Percentiles rank a stretch among this genome's conserved stretches.
Conservation (phyloP, 23 red algal species). For the Gracilariopsis chorda region DNA sequence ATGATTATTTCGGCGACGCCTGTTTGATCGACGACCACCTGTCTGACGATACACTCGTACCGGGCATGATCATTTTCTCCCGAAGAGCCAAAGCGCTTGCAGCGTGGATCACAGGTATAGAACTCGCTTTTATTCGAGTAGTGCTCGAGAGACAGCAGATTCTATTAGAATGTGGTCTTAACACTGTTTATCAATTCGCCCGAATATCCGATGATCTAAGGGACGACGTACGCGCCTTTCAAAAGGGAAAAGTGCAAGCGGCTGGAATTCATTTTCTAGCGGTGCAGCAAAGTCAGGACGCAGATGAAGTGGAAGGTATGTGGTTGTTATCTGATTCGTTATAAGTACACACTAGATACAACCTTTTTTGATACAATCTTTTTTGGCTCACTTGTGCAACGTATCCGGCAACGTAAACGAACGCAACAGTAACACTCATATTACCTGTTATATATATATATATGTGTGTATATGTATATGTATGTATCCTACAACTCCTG, state of each 20-base stretch:
- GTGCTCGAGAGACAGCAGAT: constrained; percentile 71
- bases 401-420: too few relatives aligned
- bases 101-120: constrained; percentile 78
- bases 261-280: constrained; percentile 93
- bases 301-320: constrained; percentile 82
- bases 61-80: constrained; percentile 70
- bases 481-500: constrained; percentile 62
- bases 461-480: too few relatives aligned
- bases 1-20: constrained; percentile 68
- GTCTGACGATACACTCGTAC: constrained; percentile 18
- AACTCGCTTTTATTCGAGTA: constrained; percentile 76
- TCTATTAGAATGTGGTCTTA: constrained; percentile 83
- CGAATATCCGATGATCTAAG: constrained; percentile 49
- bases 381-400: too few relatives aligned
- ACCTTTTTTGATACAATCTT: too few relatives aligned
- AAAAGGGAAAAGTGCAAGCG: constrained; percentile 61
- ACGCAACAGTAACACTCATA: too few relatives aligned
- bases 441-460: too few relatives aligned
- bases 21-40: constrained; percentile 66
- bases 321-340: constrained; percentile 85
- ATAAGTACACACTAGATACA: too few relatives aligned
- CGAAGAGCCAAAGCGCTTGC: constrained; percentile 62
- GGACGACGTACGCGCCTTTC: constrained; percentile 79
- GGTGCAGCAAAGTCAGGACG: constrained; percentile 45
- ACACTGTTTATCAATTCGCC: constrained; percentile 77